Base-by-base conservation (phyloP, 208 protist genomes). In the Trypanosoma brucei region DNA sequence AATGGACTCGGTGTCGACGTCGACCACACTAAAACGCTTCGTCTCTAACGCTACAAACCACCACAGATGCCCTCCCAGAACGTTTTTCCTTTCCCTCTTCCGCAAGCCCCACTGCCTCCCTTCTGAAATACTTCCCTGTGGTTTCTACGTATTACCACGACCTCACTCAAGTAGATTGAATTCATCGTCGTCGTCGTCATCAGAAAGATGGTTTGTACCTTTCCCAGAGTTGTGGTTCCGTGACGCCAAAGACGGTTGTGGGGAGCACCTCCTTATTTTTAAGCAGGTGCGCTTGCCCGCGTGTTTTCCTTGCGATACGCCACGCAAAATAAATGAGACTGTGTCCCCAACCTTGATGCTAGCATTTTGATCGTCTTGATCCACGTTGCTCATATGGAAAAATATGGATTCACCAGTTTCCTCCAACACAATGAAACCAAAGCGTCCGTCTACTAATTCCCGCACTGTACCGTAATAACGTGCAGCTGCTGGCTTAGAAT, bases 341-440 rank as follows among this genome's bases (percentile, higher is more conserved):
- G 64, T 57, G 55, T 89, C 84, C 4, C 82, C 84, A 35, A 52
- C 56, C 55, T 68, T 67, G 44, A 88, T 57, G 9, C 8, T 31
- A 9, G 38, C 51, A 22, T 49, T 33, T 4, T 53, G 31, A 9
- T 34, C 11, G 1, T 50, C 45, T 1, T 52, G 50, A 39, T 48
- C 64, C 9, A 60, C 59, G 65, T 87, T 81, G 36, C 59, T 70
- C 55, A 76, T 30, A 65, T 93, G 87, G 40, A 93, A 93, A 68
- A 93, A 91, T 42, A 93, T 78, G 35, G 81, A 91, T 48, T 86
- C 79, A 0, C 87, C 84, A 8, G 68, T 78, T 50, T 79, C 61
- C 60, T 86, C 80, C 52, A 91, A 72, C 0, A 76, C 53, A 44
- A 93, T 70, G 64, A 93, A 93, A 45, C 83, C 84, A 64, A 81